These are phyloP conservation scores for Chaetomium sp. DNA, from an alignment of 2,329 filamentous ascomycete species.

Conservation along the genomic window DNA sequence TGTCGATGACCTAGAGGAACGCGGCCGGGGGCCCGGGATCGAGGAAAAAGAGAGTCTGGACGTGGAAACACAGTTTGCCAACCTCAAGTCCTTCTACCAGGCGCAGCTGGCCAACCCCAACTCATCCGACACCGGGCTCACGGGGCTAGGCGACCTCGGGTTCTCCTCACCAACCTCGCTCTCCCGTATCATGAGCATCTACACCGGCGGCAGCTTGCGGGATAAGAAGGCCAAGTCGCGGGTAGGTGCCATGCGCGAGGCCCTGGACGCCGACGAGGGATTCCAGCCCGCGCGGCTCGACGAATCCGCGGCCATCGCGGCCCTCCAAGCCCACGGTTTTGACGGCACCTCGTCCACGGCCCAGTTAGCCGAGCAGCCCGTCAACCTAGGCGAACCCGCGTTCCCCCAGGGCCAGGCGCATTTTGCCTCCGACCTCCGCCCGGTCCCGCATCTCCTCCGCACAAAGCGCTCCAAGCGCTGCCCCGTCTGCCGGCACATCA, in stretches of 20 bases:
- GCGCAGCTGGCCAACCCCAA: constrained; percentile 63
- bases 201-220: constrained; percentile 59
- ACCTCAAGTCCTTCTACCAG: constrained; percentile 75
- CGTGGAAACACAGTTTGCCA: constrained; percentile 64
- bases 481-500: constrained; percentile 85
- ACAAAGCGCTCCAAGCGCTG: constrained; percentile 94
- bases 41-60: constrained; percentile 43
- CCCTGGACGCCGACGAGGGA: constrained; percentile 63
- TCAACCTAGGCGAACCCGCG: constrained; percentile 33
- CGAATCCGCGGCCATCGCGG: constrained; percentile 55
- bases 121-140: constrained; percentile 42
- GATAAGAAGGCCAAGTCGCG: constrained; percentile 62
- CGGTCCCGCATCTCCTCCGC: constrained; percentile 73
- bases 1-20: too few species aligned
- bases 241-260: constrained; percentile 73
- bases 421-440: constrained; percentile 70
- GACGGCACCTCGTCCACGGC: constrained; percentile 49
- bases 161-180: constrained; percentile 73
- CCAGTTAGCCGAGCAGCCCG: constrained; percentile 42
- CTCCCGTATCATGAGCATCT: constrained; percentile 85
- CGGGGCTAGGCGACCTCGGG: constrained; percentile 44
- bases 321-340: constrained; percentile 55
- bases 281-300: constrained; percentile 56
- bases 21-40: too few species aligned
- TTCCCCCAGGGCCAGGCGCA: constrained; percentile 42